Conservation (phyloP, 1,139 yeast species). For the Arxiozyma telluris region DNA sequence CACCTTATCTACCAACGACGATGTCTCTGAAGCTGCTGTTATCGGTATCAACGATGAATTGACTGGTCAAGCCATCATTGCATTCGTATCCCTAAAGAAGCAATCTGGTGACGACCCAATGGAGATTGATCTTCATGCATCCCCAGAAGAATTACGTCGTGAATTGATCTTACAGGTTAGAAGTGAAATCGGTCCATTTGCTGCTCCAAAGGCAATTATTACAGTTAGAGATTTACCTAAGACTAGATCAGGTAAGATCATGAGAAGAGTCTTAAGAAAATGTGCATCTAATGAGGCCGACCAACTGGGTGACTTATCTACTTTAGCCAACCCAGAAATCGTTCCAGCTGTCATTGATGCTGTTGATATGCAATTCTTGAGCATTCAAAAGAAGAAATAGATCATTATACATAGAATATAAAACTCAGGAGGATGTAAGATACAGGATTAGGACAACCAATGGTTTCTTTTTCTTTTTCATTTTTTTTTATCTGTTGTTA, state of each 20-base stretch:
- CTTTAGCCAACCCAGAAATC: constrained; percentile 79
- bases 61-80: constrained; percentile 96
- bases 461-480: too few relatives aligned
- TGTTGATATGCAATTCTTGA: constrained; percentile 31
- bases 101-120: constrained; percentile 25
- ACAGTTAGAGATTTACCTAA: constrained; percentile 89
- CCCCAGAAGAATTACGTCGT: constrained; percentile 54
- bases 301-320: constrained; percentile 86
- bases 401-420: background rate
- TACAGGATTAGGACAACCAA: background rate
- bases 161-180: constrained; percentile 81
- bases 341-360: constrained; percentile 63
- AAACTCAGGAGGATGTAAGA: background rate
- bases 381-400: constrained; percentile 7
- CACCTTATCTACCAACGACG: constrained; percentile 68
- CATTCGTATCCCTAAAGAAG: constrained; percentile 71
- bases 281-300: constrained; percentile 83
- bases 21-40: constrained; percentile 89
- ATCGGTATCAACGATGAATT: constrained; percentile 91
- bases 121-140: constrained; percentile 36
- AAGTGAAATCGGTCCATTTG: constrained; percentile 94
- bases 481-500: too few relatives aligned
- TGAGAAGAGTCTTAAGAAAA: constrained; percentile 96
- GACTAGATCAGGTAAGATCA: constrained; percentile 96
- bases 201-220: constrained; percentile 89